These are phyloP conservation scores for Fusarium napiforme DNA, from an alignment of 2,329 filamentous ascomycete genomes.

Conservation along the genomic window DNA sequence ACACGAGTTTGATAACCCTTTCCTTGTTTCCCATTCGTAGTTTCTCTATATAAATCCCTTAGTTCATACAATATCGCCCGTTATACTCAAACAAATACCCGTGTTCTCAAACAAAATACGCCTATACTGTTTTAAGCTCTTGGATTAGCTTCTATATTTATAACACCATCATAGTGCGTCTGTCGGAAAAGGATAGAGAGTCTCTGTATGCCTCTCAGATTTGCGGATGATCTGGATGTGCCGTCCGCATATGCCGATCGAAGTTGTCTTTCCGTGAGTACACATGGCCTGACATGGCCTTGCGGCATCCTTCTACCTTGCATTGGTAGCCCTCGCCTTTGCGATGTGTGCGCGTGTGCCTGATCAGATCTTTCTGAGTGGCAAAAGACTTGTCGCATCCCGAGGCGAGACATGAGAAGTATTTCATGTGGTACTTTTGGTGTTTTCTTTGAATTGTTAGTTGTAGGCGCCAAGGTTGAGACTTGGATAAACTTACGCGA, in stretches of 20 bases:
- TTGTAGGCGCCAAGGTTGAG: not conserved
- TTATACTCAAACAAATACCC: conserved; percentile 27
- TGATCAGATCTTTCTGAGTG: conserved; percentile 43
- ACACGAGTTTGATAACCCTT: not conserved
- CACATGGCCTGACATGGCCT: conserved; percentile 43
- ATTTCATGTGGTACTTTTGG: conserved; percentile 46
- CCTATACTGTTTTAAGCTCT: conserved; percentile 12
- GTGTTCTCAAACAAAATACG: conserved; percentile 10
- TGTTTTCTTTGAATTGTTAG: conserved; percentile 38
- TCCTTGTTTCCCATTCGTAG: not conserved
- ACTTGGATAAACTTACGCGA: conserved; percentile 34
- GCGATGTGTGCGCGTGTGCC: conserved; percentile 42
- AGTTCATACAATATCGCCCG: conserved; percentile 14
- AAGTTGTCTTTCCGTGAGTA: conserved; percentile 46
- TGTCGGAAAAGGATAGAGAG: conserved; percentile 33
- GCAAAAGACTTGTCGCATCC: conserved; percentile 43
- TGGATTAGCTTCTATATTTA: conserved; percentile 14
- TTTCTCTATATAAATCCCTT: conserved; percentile 8
- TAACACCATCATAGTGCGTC: conserved; percentile 12
- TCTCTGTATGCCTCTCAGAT: conserved; percentile 38
- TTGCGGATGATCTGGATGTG: conserved; percentile 41
- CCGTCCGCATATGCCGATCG: conserved; percentile 44
- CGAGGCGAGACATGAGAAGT: conserved; percentile 42
- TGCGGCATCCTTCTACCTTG: conserved; percentile 43
- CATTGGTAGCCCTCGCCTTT: conserved; percentile 44